Evolutionary conservation across 768 basidiomycete species (phyloP), one percentile per base, ranked within the genome.

Genomic region (Mycena venus): DNA sequence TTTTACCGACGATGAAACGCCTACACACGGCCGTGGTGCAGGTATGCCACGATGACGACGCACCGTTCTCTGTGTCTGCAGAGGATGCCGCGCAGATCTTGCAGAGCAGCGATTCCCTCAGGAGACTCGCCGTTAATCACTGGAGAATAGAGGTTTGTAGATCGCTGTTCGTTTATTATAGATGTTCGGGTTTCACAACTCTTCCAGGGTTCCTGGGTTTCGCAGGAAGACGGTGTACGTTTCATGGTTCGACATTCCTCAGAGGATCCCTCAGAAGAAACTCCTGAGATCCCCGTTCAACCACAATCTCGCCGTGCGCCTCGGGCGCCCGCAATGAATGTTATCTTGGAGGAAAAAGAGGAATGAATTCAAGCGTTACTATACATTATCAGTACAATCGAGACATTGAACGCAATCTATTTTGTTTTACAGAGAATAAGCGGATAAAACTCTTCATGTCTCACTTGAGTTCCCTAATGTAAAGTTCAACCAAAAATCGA

Each of bases 1-100:
- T 78, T 51, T 49, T 76, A 1, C 53, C 75, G 5, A 66, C 66
- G 14, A 67, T 86, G 36, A 58, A 61, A 14, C 62, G 59, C 27
- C 78, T 88, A 15, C 85, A 82, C 67, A 83, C 83, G 2, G 82
- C 79, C 17, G 80, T 75, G 14, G 82, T 87, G 68, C 75, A 80
- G 19, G 79, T 86, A n/a, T 79, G 79, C 70, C 84, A 83, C 66
- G 78, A 78, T 19, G 84, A 79, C 19, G 75, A 75, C 19, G 31
- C 17, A 6, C 34, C 34, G 36, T 63, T 74, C 23, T 62, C 74
- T 23, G 58, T 80, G 1, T 76, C 80, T 17, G 76, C 79, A 19
- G 79, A 80, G 25, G 64, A 78, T 23, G 80, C 82, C 1, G 66
- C 42, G 6, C 77, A 72, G 15, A 78, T 84, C 21, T 75, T 85